Evolutionary conservation across 1,284 basidiomycete species (phyloP).

Genomic region (Puccinia sorghi): DNA sequence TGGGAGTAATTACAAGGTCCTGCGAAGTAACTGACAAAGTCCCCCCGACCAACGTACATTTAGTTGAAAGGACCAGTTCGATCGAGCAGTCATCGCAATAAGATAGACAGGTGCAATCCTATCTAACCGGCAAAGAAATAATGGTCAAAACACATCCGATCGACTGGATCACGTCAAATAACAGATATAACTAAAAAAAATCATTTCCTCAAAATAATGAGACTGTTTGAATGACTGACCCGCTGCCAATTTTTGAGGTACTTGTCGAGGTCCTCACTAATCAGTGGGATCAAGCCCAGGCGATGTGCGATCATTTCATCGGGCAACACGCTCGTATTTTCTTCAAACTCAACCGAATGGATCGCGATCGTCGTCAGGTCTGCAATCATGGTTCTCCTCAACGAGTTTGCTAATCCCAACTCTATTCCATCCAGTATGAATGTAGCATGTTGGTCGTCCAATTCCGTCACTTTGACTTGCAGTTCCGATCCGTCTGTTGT

Average conservation of each 20-base stretch:
- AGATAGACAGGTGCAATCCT: conserved; percentile 76
- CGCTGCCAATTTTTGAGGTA: conserved; percentile 79
- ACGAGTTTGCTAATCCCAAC: conserved; percentile 85
- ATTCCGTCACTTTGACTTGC: conserved; percentile 46
- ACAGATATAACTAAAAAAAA: conserved; percentile 32
- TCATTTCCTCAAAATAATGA: neutral
- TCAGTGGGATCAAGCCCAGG: conserved; percentile 87
- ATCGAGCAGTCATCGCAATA: conserved; percentile 80
- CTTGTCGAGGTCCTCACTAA: conserved; percentile 63
- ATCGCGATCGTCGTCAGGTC: conserved; percentile 94
- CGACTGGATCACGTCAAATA: conserved; percentile 60
- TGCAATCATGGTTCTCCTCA: conserved; percentile 88
- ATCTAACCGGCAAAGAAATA: conserved; percentile 23
- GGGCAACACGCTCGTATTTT: conserved; percentile 89
- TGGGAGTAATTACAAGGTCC: conserved; percentile 68
- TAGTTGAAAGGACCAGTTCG: conserved; percentile 70
- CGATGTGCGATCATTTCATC: conserved; percentile 98
- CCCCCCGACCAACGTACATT: conserved; percentile 66
- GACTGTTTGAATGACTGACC: conserved; percentile 61
- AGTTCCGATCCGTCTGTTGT: conserved; percentile 47
- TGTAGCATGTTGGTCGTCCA: conserved; percentile 45
- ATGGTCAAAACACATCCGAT: neutral
- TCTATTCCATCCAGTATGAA: conserved; percentile 92
- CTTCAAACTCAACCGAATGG: conserved; percentile 89
- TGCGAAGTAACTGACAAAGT: conserved; percentile 81